phyloP scores from a whole-genome alignment of 2,329 filamentous ascomycete genomes.

The Colletotrichum kahawae region DNA sequence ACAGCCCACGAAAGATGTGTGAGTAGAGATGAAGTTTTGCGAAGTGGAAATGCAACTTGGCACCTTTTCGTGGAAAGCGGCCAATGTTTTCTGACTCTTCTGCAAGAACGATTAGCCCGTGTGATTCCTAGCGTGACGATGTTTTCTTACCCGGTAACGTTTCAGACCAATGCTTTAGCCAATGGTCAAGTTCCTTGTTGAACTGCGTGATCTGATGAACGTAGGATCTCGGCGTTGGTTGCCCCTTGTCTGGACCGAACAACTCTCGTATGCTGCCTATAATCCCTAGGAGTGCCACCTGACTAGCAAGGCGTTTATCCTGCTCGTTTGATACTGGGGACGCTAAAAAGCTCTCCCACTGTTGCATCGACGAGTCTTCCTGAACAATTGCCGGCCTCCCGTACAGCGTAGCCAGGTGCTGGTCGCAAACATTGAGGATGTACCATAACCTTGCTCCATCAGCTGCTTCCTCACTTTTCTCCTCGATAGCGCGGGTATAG shows the following conservation, averaged over 20 bases:
- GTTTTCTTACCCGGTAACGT: constrained; percentile 30
- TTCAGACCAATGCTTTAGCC: constrained; percentile 39
- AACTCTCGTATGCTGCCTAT: constrained; percentile 57
- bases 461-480: constrained; percentile 46
- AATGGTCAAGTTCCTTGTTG: constrained; percentile 39
- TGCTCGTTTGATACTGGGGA: constrained; percentile 55
- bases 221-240: constrained; percentile 54
- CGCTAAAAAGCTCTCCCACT: constrained; percentile 61
- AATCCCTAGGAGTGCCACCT: constrained; percentile 64
- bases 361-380: constrained; percentile 61
- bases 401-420: constrained; percentile 66
- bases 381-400: constrained; percentile 63
- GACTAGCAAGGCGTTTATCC: constrained; percentile 61
- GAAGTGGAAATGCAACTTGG: constrained; percentile 46
- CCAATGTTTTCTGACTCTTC: constrained; percentile 45
- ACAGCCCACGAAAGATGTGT: constrained; percentile 43
- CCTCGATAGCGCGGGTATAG: constrained; percentile 42
- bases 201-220: constrained; percentile 48
- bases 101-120: constrained; percentile 27
- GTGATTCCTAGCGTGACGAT: fast-evolving
- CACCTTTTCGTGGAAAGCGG: constrained; percentile 44
- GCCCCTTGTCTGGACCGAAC: constrained; percentile 60
- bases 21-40: constrained; percentile 47
- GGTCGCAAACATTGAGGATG: constrained; percentile 64
- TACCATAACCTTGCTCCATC: constrained; percentile 67